A percentile compares a stretch with the other conserved stretches of the same genome.
These are phyloP conservation scores for Ogataea haglerorum DNA, from an alignment of 805 yeast species.

Conservation along the genomic window DNA sequence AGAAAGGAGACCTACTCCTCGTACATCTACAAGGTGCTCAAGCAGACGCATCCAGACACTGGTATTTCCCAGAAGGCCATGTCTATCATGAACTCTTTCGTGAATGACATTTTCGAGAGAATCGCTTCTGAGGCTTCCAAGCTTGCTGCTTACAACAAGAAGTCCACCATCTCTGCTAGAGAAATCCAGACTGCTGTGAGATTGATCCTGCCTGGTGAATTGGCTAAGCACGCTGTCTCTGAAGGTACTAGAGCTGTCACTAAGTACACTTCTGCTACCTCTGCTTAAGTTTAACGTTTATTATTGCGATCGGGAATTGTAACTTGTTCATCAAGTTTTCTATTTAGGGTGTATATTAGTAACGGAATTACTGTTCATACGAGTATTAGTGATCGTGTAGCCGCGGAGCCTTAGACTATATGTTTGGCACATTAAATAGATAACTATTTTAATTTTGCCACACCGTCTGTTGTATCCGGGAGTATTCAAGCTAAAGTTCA, in stretches of 20 bases:
- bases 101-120: constrained; percentile 97
- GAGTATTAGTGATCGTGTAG: neutral
- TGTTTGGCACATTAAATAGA: too few relatives aligned
- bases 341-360: constrained; percentile 35
- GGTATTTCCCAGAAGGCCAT: constrained; percentile 99
- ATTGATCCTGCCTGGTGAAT: constrained; percentile 95
- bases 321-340: constrained; percentile 18
- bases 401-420: too few relatives aligned
- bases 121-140: constrained; percentile 97
- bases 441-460: too few relatives aligned
- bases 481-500: too few relatives aligned
- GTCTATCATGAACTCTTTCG: constrained; percentile 98
- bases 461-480: too few relatives aligned
- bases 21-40: constrained; percentile 96
- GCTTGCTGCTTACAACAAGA: constrained; percentile 98
- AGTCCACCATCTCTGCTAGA: constrained; percentile 95
- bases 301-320: constrained; percentile 16
- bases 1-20: constrained; percentile 98
- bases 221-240: constrained; percentile 96
- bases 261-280: constrained; percentile 73
- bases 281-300: constrained; percentile 28
- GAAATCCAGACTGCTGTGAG: constrained; percentile 98
- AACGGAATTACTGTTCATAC: constrained; percentile 11
- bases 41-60: constrained; percentile 99
- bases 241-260: constrained; percentile 98